Conservation (phyloP, 2,329 filamentous ascomycete species). For the Celoporthe dispersa region DNA sequence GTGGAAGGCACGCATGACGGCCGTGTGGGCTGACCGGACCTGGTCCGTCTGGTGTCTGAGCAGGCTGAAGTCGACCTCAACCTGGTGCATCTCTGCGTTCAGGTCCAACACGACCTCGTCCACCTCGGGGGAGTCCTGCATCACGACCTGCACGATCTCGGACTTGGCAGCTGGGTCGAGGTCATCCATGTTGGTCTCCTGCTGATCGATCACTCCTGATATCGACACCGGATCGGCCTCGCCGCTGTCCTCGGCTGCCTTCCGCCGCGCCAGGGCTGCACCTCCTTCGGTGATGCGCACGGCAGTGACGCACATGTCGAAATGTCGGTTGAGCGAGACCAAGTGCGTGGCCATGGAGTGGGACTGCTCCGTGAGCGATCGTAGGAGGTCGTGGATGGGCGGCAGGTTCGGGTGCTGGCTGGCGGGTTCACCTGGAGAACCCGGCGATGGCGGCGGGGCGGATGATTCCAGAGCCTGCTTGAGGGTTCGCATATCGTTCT, state of each 20-base stretch:
- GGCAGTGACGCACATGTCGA: constrained; percentile 90
- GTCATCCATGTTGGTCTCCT: constrained; percentile 54
- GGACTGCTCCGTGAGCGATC: constrained; percentile 72
- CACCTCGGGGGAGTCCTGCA: constrained; percentile 70
- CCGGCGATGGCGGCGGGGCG: constrained; percentile 42
- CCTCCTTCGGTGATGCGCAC: constrained; percentile 69
- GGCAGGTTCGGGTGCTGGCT: constrained; percentile 35
- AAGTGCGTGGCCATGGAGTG: constrained; percentile 82
- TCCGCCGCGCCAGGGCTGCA: constrained; percentile 51
- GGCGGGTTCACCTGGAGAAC: constrained; percentile 42
- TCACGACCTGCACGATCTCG: constrained; percentile 83
- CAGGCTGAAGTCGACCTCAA: constrained; percentile 71
- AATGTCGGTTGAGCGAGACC: constrained; percentile 81
- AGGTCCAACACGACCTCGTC: constrained; percentile 73
- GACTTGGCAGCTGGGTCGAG: constrained; percentile 77
- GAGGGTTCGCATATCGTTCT: constrained; percentile 71
- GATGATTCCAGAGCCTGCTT: constrained; percentile 55
- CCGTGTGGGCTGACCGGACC: constrained; percentile 58
- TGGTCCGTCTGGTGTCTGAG: constrained; percentile 67
- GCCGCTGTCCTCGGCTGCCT: constrained; percentile 66
- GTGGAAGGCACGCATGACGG: constrained; percentile 65
- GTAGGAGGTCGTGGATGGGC: constrained; percentile 59
- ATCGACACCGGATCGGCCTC: constrained; percentile 56
- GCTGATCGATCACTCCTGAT: constrained; percentile 67
- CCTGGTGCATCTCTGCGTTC: constrained; percentile 72